Evolutionary conservation across 2,329 filamentous ascomycete species (phyloP).

Genomic region (Stachybotrys chlorohalonatus): DNA sequence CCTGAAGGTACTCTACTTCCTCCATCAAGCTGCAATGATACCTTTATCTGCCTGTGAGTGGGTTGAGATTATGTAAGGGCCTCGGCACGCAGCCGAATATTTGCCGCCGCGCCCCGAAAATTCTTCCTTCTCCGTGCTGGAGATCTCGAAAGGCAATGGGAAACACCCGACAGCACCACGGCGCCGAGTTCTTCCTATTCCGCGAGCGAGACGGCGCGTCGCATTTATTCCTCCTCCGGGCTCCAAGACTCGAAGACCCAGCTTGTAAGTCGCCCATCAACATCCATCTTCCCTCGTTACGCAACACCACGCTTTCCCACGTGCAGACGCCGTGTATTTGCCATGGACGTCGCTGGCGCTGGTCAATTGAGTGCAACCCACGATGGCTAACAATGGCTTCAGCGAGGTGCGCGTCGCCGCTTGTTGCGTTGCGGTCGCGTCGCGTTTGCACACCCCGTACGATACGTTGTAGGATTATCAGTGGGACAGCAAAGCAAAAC

Average conservation of each 20-base stretch:
- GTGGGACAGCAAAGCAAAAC: no score
- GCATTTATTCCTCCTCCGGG: slow-evolving; percentile 33
- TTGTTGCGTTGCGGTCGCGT: background rate
- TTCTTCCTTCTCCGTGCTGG: slow-evolving; percentile 24
- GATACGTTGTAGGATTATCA: no score
- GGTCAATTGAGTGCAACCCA: background rate
- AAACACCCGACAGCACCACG: slow-evolving; percentile 19
- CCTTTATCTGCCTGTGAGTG: no score
- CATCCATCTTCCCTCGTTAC: slow-evolving; percentile 8
- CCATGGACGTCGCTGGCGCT: background rate
- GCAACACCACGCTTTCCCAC: background rate
- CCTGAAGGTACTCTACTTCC: no score
- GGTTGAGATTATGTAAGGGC: background rate
- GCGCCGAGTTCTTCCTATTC: slow-evolving; percentile 39
- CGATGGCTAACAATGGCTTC: background rate
- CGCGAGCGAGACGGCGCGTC: slow-evolving; percentile 29
- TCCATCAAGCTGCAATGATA: no score
- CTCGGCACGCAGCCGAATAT: background rate
- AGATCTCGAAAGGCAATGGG: slow-evolving; percentile 13
- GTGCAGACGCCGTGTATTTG: background rate
- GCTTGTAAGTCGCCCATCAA: slow-evolving; percentile 23
- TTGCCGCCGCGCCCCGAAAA: slow-evolving; percentile 18
- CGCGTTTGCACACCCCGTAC: background rate
- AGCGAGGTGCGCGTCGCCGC: background rate
- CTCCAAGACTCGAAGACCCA: slow-evolving; percentile 14